Base-by-base conservation (phyloP, 116 monocot genomes). In the Cymodocea nodosa region DNA sequence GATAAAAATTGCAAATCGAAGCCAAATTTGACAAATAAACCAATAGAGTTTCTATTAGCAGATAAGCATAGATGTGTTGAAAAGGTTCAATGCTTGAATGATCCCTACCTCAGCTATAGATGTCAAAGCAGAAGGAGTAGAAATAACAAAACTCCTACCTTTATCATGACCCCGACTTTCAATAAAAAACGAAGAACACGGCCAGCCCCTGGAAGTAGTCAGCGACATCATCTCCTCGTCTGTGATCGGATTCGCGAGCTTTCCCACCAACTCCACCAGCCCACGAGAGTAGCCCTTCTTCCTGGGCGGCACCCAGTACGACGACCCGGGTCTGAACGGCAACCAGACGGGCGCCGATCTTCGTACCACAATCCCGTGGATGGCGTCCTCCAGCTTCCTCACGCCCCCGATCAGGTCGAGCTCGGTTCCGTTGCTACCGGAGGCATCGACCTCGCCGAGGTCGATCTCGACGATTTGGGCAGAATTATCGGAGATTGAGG, bases 281-380 rank as follows among this genome's bases (percentile, higher is more conserved):
- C 75, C 59, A 60, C 40, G 70, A 11, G 58, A 37, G n/a, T 36
- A 11, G 7, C 52, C 60, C 50, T 52, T 35, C 66, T 34, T 59
- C 51, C 65, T 23, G 8, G 77, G 75, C 11, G 87, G 83, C 30
- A 83, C 70, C 87, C 80, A 87, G 64, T 78, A 83, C 12, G 83
- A 87, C 19, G 81, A 78, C 12, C 87, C 83, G 0, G 83, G 87
- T 35, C 74, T 37, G 74, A 83, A 79, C 2, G 83, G 83, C 40
- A 83, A 59, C 87, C 87, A 87, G 50, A 61, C 74, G 9, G 83
- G 83, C 0, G 83, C 82, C 17, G 74, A 48, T 51, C 71, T 56
- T 1, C 76, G 70, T 2, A 79, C 76, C 22, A 83, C 60, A 19
- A 83, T 70, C 34, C 68, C 67, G 54, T 81, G 80, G 61, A 85